A percentile compares a stretch with the other conserved stretches of the same genome.
Evolutionary conservation across 148 eudicot genomes (phyloP).

Genomic region (Diospyros kaki): DNA sequence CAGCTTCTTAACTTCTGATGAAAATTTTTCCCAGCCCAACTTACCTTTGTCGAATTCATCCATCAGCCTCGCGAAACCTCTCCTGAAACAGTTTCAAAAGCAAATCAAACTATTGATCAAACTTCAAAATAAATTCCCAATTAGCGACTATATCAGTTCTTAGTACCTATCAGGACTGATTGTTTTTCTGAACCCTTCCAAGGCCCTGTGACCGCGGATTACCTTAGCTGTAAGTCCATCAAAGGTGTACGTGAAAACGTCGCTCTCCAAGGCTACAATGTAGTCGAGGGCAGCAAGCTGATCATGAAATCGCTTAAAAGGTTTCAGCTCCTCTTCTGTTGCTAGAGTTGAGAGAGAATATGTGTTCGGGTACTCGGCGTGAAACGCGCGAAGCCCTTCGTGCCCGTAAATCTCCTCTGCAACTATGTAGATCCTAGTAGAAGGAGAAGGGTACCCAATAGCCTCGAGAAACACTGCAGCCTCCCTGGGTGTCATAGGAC

Average conservation of each 20-base stretch:
- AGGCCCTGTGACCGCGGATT: conserved; percentile 54
- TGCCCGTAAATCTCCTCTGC: conserved; percentile 56
- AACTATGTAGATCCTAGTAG: conserved; percentile 49
- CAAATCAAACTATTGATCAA: neutral
- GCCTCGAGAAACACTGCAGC: conserved; percentile 53
- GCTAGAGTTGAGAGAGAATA: conserved; percentile 41
- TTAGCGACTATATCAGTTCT: neutral
- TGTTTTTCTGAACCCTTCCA: conserved; percentile 55
- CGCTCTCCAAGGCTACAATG: conserved; percentile 43
- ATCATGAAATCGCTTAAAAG: conserved; percentile 32
- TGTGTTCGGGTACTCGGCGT: conserved; percentile 30
- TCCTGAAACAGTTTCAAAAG: conserved; percentile 21
- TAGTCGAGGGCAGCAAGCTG: conserved; percentile 64
- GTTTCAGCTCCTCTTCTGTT: conserved; percentile 37
- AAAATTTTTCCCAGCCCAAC: conserved; percentile 40
- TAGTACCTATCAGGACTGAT: conserved; percentile 48
- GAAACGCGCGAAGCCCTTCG: conserved; percentile 32
- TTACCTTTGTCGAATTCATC: conserved; percentile 42
- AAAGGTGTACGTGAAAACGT: conserved; percentile 40
- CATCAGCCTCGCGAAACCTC: conserved; percentile 31
- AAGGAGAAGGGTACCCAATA: conserved; percentile 36
- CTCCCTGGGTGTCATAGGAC: conserved; percentile 66
- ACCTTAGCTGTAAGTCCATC: conserved; percentile 67
- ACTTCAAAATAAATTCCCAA: neutral
- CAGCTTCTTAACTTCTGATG: conserved; percentile 30